Evolutionary conservation across 345 rosid species (phyloP), one percentile per base, ranked within the genome.

Genomic region (Arabis alpina): DNA sequence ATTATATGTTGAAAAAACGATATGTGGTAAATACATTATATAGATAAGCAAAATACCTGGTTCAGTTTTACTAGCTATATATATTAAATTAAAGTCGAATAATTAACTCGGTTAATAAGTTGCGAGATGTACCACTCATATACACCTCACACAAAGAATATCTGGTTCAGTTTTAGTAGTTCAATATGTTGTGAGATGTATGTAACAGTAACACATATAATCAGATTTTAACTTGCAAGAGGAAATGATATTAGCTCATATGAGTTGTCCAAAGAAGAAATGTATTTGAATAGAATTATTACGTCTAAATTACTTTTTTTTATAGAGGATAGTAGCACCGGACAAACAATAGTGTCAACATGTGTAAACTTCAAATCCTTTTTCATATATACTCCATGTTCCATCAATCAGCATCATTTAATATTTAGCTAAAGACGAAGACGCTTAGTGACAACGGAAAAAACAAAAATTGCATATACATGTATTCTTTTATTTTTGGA

Each of bases 331-430:
- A 34, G 52, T 55, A 55, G 34, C 55, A 24, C 48, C 52, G 23
- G 42, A 54, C 43, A 37, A 44, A 44, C 42, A 45, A 63, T 36
- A 36, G 28, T 64, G 10, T 62, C 63, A 36, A 63, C 63, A 41
- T 52, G 54, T 62, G 63, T 43, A 24, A 6, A 32, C 32, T 41
- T 43, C 54, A 32, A 25, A 25, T 34, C 27, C 16, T 42, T 53
- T 69, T 71, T 61, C 14, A 43, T 42, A 43, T 27, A 11, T 61
- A 71, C 28, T 70, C 39, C 58, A 59, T 25, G 49, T 57, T 48
- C 57, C 60, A 70, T 59, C 74, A 70, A 50, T 70, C 74, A 28
- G 34, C 59, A 32, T 49, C 41, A 48, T 39, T 59, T 37, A 24
- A 37, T 28, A 16, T 16, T n/a, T 47, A 10, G 42, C 30, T 7